A percentile compares a stretch with the other conserved stretches of the same genome.
These are phyloP conservation scores for Remersonia thermophila DNA, from an alignment of 2,329 filamentous ascomycete genomes.

Conservation along the genomic window DNA sequence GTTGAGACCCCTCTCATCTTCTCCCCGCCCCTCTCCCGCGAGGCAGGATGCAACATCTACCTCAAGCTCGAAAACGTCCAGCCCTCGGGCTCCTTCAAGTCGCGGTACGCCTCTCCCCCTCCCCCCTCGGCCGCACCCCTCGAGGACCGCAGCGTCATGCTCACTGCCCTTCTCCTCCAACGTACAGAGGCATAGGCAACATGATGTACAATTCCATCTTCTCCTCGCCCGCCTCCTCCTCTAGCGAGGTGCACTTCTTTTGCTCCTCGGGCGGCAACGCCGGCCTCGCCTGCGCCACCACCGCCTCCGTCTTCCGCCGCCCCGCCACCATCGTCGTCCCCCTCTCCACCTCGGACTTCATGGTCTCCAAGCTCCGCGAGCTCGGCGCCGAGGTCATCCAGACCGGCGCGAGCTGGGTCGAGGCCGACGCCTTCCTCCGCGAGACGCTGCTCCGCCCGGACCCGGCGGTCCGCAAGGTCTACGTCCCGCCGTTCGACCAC, in stretches of 20 bases:
- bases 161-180: too few relatives aligned
- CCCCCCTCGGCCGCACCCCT: too few relatives aligned
- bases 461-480: conserved; percentile 30
- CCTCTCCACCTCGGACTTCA: conserved; percentile 47
- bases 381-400: conserved; percentile 57
- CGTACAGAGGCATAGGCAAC: conserved; percentile 51
- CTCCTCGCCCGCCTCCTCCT: conserved; percentile 14
- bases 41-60: conserved; percentile 63
- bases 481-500: conserved; percentile 56
- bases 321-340: conserved; percentile 64
- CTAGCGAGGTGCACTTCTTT: conserved; percentile 49
- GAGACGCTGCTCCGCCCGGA: conserved; percentile 27
- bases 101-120: conserved; percentile 27
- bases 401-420: conserved; percentile 52
- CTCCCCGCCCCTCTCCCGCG: conserved; percentile 50
- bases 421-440: conserved; percentile 55
- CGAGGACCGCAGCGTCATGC: too few relatives aligned
- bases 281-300: conserved; percentile 65
- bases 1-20: conserved; percentile 56
- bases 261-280: conserved; percentile 67
- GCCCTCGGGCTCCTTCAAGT: conserved; percentile 77
- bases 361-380: conserved; percentile 54
- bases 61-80: conserved; percentile 76
- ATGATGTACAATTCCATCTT: conserved; percentile 43
- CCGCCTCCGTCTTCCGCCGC: conserved; percentile 47